Conservation (phyloP, 2,329 filamentous ascomycete species). For the Coniochaeta sp. region DNA sequence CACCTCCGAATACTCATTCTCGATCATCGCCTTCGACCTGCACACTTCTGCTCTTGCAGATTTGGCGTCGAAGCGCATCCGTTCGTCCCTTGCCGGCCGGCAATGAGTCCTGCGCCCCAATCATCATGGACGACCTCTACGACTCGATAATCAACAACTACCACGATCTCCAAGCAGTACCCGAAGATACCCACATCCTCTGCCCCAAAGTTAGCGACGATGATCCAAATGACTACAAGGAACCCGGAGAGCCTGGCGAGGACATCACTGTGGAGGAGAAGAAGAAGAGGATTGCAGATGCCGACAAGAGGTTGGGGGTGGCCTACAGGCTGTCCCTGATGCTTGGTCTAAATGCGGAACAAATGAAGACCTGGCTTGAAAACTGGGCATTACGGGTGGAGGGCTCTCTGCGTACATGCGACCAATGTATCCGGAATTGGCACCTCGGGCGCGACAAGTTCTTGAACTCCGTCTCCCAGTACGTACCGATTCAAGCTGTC, state of each 20-base stretch:
- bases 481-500: conserved; percentile 18
- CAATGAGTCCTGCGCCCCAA: not conserved
- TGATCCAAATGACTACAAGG: conserved; percentile 58
- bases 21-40: not conserved
- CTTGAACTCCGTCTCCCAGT: conserved; percentile 56
- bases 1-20: not conserved
- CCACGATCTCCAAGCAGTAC: conserved; percentile 16
- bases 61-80: not conserved
- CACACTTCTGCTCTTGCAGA: not conserved
- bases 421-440: conserved; percentile 67
- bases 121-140: conserved; percentile 9
- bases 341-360: conserved; percentile 57
- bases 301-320: conserved; percentile 48
- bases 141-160: conserved; percentile 13
- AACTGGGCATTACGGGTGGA: conserved; percentile 54
- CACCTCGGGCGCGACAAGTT: conserved; percentile 61
- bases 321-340: conserved; percentile 64
- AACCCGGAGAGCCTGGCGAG: conserved; percentile 37
- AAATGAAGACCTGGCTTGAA: conserved; percentile 50
- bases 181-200: conserved; percentile 53
- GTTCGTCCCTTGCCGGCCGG: not conserved
- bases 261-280: conserved; percentile 45
- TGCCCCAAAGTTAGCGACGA: conserved; percentile 59
- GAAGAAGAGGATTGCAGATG: conserved; percentile 44
- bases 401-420: conserved; percentile 54